A percentile compares a stretch with the other conserved stretches of the same genome.
These are phyloP conservation scores for Phytophthora kernoviae DNA, from an alignment of 352 stramenopile genomes.

Conservation along the genomic window DNA sequence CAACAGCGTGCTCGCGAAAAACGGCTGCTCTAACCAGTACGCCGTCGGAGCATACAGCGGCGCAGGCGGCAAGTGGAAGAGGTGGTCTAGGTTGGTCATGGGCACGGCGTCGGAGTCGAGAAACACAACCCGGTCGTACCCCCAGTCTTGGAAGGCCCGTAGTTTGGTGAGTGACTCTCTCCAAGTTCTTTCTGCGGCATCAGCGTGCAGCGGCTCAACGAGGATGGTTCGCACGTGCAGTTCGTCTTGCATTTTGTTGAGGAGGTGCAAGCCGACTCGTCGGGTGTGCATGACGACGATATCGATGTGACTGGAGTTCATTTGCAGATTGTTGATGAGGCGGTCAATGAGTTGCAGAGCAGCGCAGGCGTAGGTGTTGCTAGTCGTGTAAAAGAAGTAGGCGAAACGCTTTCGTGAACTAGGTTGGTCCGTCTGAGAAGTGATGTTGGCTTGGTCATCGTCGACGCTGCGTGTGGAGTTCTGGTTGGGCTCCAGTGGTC, in stretches of 20 bases:
- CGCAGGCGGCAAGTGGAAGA: conserved; percentile 11
- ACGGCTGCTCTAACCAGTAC: conserved; percentile 38
- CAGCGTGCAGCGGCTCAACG: conserved; percentile 20
- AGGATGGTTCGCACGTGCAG: conserved; percentile 11
- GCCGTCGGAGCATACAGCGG: conserved; percentile 33
- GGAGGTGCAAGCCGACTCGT: background rate
- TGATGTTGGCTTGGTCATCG: too few species aligned
- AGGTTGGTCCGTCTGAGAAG: too few species aligned
- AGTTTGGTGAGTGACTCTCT: conserved; percentile 37
- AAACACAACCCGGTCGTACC: conserved; percentile 41
- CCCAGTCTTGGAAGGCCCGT: conserved; percentile 36
- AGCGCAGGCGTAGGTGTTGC: conserved; percentile 26
- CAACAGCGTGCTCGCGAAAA: conserved; percentile 37
- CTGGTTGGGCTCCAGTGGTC: too few species aligned
- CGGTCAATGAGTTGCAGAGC: conserved; percentile 27
- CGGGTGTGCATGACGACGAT: conserved; percentile 30
- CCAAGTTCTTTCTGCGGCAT: conserved; percentile 15
- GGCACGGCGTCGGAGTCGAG: conserved; percentile 39
- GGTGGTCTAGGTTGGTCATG: conserved; percentile 39
- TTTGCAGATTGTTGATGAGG: conserved; percentile 15
- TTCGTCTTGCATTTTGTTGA: conserved; percentile 7
- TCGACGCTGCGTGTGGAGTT: too few species aligned
- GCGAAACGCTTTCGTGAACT: conserved; percentile 11
- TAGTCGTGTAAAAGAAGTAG: conserved; percentile 43
- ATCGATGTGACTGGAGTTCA: conserved; percentile 26